A percentile compares a stretch with the other conserved stretches of the same genome.
phyloP scores from a whole-genome alignment of 352 stramenopile species.

The Peronosclerospora sorghi region DNA sequence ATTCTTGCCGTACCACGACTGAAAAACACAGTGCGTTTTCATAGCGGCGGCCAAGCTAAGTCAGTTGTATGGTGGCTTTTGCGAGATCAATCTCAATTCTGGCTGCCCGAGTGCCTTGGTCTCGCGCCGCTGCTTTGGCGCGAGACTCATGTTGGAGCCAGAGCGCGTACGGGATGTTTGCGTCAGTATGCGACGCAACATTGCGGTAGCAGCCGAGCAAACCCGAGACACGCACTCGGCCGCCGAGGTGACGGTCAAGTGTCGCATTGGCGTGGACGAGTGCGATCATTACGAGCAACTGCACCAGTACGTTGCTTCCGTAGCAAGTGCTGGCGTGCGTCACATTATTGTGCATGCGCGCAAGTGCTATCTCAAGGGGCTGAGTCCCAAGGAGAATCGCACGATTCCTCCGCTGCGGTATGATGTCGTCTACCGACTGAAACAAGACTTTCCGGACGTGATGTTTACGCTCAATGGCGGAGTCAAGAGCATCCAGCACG shows the following conservation, averaged over 20 bases:
- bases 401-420: slow-evolving; percentile 96
- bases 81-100: slow-evolving; percentile 95
- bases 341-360: slow-evolving; percentile 98
- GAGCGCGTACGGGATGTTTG: slow-evolving; percentile 90
- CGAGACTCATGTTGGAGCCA: slow-evolving; percentile 95
- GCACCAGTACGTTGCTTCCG: slow-evolving; percentile 87
- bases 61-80: slow-evolving; percentile 81
- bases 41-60: slow-evolving; percentile 65
- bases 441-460: slow-evolving; percentile 93
- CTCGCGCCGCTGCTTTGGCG: slow-evolving; percentile 89
- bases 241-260: slow-evolving; percentile 94
- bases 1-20: no score
- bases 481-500: slow-evolving; percentile 88
- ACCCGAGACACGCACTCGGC: slow-evolving; percentile 15
- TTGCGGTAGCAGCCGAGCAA: slow-evolving; percentile 16
- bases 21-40: no score
- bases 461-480: slow-evolving; percentile 97
- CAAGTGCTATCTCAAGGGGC: slow-evolving; percentile 94
- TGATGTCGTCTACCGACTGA: slow-evolving; percentile 88
- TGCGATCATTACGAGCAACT: slow-evolving; percentile 90
- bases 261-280: slow-evolving; percentile 94
- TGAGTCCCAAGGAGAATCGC: slow-evolving; percentile 95
- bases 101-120: slow-evolving; percentile 87
- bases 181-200: slow-evolving; percentile 57
- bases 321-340: slow-evolving; percentile 82